These are phyloP conservation scores for Suhomyces ambrosiae DNA, from an alignment of 1,139 yeast species.

Conservation along the genomic window DNA sequence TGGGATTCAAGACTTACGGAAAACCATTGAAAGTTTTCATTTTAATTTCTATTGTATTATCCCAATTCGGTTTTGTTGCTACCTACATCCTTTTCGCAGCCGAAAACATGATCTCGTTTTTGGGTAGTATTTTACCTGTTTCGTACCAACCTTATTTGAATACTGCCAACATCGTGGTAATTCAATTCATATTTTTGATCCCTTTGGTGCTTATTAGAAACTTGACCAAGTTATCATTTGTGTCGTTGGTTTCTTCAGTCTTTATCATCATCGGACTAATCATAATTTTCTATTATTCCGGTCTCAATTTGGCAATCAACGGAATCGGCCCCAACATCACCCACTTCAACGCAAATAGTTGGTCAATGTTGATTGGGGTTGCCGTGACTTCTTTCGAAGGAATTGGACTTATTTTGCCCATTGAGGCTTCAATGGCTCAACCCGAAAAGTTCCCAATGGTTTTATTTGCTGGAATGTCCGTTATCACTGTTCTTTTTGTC, in stretches of 20 bases:
- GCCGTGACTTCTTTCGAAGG: constrained; percentile 85
- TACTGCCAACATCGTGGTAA: constrained; percentile 44
- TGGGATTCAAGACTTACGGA: constrained; percentile 67
- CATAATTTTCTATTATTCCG: constrained; percentile 62
- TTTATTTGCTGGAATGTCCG: constrained; percentile 55
- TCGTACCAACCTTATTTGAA: constrained; percentile 16
- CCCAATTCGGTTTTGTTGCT: constrained; percentile 78
- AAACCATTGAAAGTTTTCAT: constrained; percentile 58
- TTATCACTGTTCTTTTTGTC: constrained; percentile 63
- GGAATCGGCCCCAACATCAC: constrained; percentile 54
- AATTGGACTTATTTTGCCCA: constrained; percentile 74
- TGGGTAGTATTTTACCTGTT: constrained; percentile 16
- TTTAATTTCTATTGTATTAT: constrained; percentile 60
- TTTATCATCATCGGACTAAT: constrained; percentile 65
- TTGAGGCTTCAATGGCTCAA: constrained; percentile 71
- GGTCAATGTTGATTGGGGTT: constrained; percentile 78
- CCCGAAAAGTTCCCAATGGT: constrained; percentile 75
- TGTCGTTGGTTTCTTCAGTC: constrained; percentile 66
- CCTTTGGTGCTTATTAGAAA: constrained; percentile 74
- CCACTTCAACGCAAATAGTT: constrained; percentile 57
- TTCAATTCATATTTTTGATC: constrained; percentile 60
- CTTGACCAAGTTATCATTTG: constrained; percentile 67
- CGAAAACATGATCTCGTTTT: constrained; percentile 59
- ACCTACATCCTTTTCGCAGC: constrained; percentile 76
- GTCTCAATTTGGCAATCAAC: constrained; percentile 43